phyloP scores from a whole-genome alignment of 1,139 yeast genomes.

The Debaryomyces fabryi region DNA sequence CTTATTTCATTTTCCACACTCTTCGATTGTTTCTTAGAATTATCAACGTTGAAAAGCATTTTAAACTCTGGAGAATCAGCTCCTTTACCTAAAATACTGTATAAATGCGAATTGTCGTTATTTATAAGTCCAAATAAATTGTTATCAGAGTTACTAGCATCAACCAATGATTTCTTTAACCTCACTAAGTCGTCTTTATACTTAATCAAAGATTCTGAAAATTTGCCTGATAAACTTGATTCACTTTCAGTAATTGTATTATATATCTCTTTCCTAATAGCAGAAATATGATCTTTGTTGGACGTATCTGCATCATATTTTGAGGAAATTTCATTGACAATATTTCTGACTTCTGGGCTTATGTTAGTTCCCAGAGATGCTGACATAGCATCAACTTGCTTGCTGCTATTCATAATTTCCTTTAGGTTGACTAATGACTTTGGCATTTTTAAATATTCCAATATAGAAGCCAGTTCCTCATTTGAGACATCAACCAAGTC shows the following conservation, averaged over 20 bases:
- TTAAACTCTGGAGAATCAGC: slow-evolving; percentile 34
- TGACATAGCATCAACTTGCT: slow-evolving; percentile 1
- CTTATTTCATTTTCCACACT: slow-evolving; percentile 40
- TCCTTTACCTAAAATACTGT: slow-evolving; percentile 37
- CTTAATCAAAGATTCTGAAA: slow-evolving; percentile 15
- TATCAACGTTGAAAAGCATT: slow-evolving; percentile 24
- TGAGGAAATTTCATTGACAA: slow-evolving; percentile 32
- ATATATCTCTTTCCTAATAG: slow-evolving; percentile 44
- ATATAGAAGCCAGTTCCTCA: slow-evolving; percentile 73
- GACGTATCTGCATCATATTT: slow-evolving; percentile 24
- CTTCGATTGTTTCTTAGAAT: slow-evolving; percentile 12
- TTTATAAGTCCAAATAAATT: slow-evolving; percentile 47
- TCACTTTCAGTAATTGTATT: slow-evolving; percentile 45
- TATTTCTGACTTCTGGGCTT: slow-evolving; percentile 20
- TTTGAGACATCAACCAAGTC: slow-evolving; percentile 80
- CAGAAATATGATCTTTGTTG: slow-evolving; percentile 28
- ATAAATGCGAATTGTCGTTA: slow-evolving; percentile 28
- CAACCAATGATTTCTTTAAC: slow-evolving; percentile 64
- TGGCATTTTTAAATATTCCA: slow-evolving; percentile 81
- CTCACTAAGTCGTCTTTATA: slow-evolving; percentile 55
- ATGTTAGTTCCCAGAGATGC: slow-evolving; percentile 13
- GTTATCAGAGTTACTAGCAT: slow-evolving; percentile 69
- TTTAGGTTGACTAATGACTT: slow-evolving; percentile 61
- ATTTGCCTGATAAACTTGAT: slow-evolving; percentile 14
- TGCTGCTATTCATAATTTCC: slow-evolving; percentile 26